Evolutionary conservation across 176 grass and related monocot species (phyloP), one percentile per base, ranked within the genome.

Genomic region (Elaeis guineensis): DNA sequence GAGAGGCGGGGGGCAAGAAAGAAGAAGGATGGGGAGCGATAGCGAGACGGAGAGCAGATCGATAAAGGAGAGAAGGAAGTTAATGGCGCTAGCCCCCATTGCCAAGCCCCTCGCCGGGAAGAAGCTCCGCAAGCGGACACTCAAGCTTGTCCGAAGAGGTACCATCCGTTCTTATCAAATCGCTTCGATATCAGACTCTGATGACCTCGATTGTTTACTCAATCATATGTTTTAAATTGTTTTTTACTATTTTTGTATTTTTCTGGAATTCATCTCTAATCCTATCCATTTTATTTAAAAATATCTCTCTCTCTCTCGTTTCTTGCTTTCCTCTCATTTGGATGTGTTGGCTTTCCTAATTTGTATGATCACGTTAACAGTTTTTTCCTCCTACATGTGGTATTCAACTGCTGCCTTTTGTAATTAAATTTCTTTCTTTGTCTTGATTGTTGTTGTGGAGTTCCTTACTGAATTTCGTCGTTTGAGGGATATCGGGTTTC

Each of bases 121-220:
- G 73, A 89, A 92, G 64, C 84, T 92, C 70, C 78, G 72, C 81
- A 92, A 92, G 81, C 49, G 70, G 25, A 89, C 79, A 66, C 82
- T 98, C 69, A 98, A 92, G 79, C 93, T 98, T 70, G 87, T 92
- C 52, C 71, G 84, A 39, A 66, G 78, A 83, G 84, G 92, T 91
- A 63, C 23, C 21, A 6, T 16, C 20, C 20, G 21, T 44, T 44
- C 35, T 14, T 44, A 11, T 44, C 35, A 44, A 44, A 44, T 14
- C 35, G 8, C 9, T 12, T 44, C 9, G 9, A 44, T 12, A 44
- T 9, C 11, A 12, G 1, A 44, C 14, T 44, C 35, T 44, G 35
- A 44, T 44, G 8, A 12, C 2, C 35, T 44, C 35, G 2, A 1
- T 44, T 44, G 35, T 44, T 44, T 44, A 1, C 35, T 2, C 35